A percentile compares a stretch with the other conserved stretches of the same genome.
Conservation (phyloP, 345 rosid species). For the Pistacia integerrima region DNA sequence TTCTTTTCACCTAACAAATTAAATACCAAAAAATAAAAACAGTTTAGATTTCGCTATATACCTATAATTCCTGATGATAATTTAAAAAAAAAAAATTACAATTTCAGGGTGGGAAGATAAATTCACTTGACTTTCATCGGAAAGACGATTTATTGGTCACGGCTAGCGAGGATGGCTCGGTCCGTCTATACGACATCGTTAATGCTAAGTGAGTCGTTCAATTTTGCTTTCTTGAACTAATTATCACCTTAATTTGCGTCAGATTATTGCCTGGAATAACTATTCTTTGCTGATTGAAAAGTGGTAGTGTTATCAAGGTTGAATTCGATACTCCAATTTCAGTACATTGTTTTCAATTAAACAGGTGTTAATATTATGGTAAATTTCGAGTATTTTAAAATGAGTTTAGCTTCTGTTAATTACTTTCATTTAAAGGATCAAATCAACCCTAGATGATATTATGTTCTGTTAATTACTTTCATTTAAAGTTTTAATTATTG, state of each 20-base stretch:
- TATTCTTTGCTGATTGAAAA: background rate
- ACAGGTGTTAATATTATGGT: background rate
- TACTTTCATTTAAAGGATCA: background rate
- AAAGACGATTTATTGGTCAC: constrained; percentile 90
- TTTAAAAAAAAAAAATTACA: background rate
- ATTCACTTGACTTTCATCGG: constrained; percentile 85
- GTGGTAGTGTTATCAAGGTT: background rate
- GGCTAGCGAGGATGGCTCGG: constrained; percentile 92
- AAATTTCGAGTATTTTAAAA: background rate
- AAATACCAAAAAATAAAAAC: background rate
- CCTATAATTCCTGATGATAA: background rate
- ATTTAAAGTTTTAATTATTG: background rate
- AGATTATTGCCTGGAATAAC: background rate
- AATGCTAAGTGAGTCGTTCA: constrained; percentile 75
- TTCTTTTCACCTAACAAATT: no score
- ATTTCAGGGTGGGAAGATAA: constrained; percentile 78
- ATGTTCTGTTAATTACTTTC: background rate
- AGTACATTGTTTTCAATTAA: background rate
- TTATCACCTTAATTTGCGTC: background rate
- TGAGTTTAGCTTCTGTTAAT: background rate
- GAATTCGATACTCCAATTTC: background rate
- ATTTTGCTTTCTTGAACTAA: background rate
- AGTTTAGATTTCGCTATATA: background rate
- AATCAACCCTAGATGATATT: background rate
- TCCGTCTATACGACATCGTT: constrained; percentile 86